phyloP scores from a whole-genome alignment of 257 asterid genomes.

The Cruciata laevipes region DNA sequence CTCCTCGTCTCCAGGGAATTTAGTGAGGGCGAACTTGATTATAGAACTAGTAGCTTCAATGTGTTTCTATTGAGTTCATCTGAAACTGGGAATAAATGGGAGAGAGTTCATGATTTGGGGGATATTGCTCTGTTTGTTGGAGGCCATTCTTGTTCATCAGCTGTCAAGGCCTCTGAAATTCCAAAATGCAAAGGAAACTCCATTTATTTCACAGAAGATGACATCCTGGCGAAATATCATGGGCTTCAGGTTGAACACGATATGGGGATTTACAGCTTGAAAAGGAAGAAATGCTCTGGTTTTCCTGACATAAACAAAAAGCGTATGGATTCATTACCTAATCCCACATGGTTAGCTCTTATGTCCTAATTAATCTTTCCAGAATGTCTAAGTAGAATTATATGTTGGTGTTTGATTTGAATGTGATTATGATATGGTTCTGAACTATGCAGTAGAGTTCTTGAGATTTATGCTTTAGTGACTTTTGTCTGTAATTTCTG shows the following conservation, averaged over 20 bases:
- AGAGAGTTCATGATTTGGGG: slow-evolving; percentile 35
- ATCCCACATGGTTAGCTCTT: too few species aligned
- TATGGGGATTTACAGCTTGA: too few species aligned
- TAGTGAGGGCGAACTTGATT: slow-evolving; percentile 27
- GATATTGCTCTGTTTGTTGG: slow-evolving; percentile 61
- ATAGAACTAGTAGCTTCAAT: slow-evolving; percentile 46
- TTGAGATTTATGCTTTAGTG: too few species aligned
- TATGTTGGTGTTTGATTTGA: too few species aligned
- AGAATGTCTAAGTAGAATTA: too few species aligned
- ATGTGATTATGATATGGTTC: too few species aligned
- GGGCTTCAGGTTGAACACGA: slow-evolving; percentile 48
- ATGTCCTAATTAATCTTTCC: too few species aligned
- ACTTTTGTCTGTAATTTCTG: too few species aligned
- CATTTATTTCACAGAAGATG: slow-evolving; percentile 67
- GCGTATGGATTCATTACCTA: too few species aligned
- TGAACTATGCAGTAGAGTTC: too few species aligned
- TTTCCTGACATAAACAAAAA: too few species aligned
- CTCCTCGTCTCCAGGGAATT: slow-evolving; percentile 48
- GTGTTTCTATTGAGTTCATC: slow-evolving; percentile 44
- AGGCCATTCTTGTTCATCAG: slow-evolving; percentile 49
- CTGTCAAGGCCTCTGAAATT: slow-evolving; percentile 49
- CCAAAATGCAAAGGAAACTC: slow-evolving; percentile 51
- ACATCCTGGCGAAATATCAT: slow-evolving; percentile 44
- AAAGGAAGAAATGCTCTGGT: too few species aligned
- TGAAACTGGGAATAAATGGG: slow-evolving; percentile 35